A percentile compares a stretch with the other conserved stretches of the same genome.
Conservation (phyloP, 257 asterid genomes). For the Gardenia jasminoides region DNA sequence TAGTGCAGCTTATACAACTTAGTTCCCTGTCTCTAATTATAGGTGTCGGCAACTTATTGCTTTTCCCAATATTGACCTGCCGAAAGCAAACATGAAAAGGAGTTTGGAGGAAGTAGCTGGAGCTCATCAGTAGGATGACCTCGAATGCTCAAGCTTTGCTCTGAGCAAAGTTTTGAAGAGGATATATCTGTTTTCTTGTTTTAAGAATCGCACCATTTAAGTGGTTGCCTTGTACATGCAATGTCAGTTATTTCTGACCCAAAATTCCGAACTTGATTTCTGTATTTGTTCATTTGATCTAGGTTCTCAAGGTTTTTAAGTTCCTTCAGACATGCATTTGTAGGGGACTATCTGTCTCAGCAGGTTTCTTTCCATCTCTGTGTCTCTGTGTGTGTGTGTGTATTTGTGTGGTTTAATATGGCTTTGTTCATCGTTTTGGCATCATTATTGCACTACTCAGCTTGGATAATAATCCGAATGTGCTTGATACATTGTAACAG, state of each 20-base stretch:
- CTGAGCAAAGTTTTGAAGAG: conserved; percentile 16
- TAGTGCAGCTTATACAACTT: not conserved
- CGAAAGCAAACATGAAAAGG: not conserved
- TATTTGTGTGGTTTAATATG: not conserved
- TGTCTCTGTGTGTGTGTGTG: not conserved
- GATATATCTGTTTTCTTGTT: not conserved
- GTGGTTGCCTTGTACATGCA: conserved; percentile 25
- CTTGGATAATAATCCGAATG: not conserved
- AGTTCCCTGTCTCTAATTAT: not conserved
- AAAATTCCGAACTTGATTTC: not conserved
- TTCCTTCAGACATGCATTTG: not conserved
- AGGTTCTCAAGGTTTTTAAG: not conserved
- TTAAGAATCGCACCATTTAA: not conserved
- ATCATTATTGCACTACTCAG: not conserved
- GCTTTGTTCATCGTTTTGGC: not conserved
- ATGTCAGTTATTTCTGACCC: not conserved
- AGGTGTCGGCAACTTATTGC: conserved; percentile 10
- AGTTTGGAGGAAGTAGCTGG: conserved; percentile 3
- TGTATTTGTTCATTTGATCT: not conserved
- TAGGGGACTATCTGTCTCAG: not conserved
- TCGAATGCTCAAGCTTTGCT: not conserved
- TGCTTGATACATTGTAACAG: not conserved
- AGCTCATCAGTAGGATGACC: not conserved
- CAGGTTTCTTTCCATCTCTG: not conserved
- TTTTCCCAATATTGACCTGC: conserved; percentile 20